phyloP scores from a whole-genome alignment of 441 rosid genomes.

The Brassica hybrid region DNA sequence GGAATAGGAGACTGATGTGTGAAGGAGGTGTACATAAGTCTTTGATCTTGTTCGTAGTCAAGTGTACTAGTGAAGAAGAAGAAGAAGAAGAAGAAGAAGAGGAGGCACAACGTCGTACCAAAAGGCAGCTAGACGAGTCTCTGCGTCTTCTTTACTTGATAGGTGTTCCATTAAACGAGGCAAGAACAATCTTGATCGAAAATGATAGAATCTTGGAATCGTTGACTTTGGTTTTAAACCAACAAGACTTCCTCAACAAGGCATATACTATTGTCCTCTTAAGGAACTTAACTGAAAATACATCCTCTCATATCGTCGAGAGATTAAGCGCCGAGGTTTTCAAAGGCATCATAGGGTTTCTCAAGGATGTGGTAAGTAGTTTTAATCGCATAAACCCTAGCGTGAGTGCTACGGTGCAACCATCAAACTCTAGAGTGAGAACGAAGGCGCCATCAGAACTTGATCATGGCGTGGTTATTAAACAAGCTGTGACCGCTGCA shows the following conservation, averaged over 20 bases:
- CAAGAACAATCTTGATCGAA: slow-evolving; percentile 39
- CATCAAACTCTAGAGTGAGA: slow-evolving; percentile 27
- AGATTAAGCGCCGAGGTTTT: slow-evolving; percentile 55
- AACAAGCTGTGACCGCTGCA: slow-evolving; percentile 53
- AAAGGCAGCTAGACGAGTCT: slow-evolving; percentile 56
- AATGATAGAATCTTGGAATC: slow-evolving; percentile 50
- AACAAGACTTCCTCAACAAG: slow-evolving; percentile 39
- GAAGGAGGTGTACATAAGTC: slow-evolving; percentile 55
- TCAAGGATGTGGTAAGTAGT: slow-evolving; percentile 37
- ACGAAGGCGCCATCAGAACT: slow-evolving; percentile 9
- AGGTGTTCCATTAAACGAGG: slow-evolving; percentile 45
- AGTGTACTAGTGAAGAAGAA: slow-evolving; percentile 28
- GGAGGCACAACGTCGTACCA: slow-evolving; percentile 3
- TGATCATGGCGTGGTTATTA: slow-evolving; percentile 36
- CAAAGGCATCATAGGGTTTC: slow-evolving; percentile 43
- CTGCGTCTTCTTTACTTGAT: slow-evolving; percentile 51
- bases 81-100: slow-evolving; percentile 14
- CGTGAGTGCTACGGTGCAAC: slow-evolving; percentile 13
- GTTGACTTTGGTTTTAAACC: slow-evolving; percentile 56
- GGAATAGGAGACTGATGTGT: slow-evolving; percentile 54
- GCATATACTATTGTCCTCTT: slow-evolving; percentile 51
- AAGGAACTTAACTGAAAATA: slow-evolving; percentile 45
- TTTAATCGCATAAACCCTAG: slow-evolving; percentile 12
- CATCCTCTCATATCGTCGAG: slow-evolving; percentile 46
- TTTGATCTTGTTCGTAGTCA: slow-evolving; percentile 44